Percentiles rank a stretch among this genome's conserved stretches.
Evolutionary conservation across 345 rosid species (phyloP).

Genomic region (Hevea brasiliensis): DNA sequence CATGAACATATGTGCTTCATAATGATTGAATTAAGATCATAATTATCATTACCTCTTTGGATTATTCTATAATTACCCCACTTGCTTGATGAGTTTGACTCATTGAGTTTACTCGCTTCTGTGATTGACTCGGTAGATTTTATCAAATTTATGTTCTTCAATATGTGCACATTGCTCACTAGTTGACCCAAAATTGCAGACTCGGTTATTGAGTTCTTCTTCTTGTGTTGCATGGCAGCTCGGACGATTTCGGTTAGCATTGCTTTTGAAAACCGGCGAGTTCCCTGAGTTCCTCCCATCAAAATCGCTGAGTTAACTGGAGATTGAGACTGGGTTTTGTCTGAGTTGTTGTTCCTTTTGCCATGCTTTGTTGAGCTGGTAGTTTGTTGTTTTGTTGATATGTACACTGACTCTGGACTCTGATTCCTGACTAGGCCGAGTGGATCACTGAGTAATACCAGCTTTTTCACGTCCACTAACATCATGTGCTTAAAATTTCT

Average conservation of each 20-base stretch:
- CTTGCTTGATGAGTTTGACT: slow-evolving; percentile 26
- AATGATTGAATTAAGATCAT: slow-evolving; percentile 33
- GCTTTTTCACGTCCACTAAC: slow-evolving; percentile 55
- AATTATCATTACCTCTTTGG: slow-evolving; percentile 40
- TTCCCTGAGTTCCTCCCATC: slow-evolving; percentile 57
- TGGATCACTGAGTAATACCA: slow-evolving; percentile 64
- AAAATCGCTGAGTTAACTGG: slow-evolving; percentile 52
- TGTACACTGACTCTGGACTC: slow-evolving; percentile 61
- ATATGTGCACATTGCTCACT: slow-evolving; percentile 43
- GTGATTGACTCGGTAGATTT: slow-evolving; percentile 44
- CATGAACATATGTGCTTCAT: slow-evolving; percentile 66
- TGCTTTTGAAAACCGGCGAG: slow-evolving; percentile 53
- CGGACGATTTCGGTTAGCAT: slow-evolving; percentile 77
- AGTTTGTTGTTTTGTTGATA: slow-evolving; percentile 34
- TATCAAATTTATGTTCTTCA: slow-evolving; percentile 51
- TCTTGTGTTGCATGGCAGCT: slow-evolving; percentile 61
- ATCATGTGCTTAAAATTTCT: slow-evolving; percentile 73
- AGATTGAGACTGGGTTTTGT: slow-evolving; percentile 29
- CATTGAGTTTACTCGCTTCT: slow-evolving; percentile 49
- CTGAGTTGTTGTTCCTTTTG: slow-evolving; percentile 35
- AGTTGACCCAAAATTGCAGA: slow-evolving; percentile 65
- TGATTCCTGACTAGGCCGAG: slow-evolving; percentile 55
- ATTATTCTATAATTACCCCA: slow-evolving; percentile 31
- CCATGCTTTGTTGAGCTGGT: slow-evolving; percentile 21
- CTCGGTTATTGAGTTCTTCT: slow-evolving; percentile 52